A percentile compares a stretch with the other conserved stretches of the same genome.
Evolutionary conservation across 192 early-diverging fungal species (phyloP).

Genomic region (Neocallimastix lanati): DNA sequence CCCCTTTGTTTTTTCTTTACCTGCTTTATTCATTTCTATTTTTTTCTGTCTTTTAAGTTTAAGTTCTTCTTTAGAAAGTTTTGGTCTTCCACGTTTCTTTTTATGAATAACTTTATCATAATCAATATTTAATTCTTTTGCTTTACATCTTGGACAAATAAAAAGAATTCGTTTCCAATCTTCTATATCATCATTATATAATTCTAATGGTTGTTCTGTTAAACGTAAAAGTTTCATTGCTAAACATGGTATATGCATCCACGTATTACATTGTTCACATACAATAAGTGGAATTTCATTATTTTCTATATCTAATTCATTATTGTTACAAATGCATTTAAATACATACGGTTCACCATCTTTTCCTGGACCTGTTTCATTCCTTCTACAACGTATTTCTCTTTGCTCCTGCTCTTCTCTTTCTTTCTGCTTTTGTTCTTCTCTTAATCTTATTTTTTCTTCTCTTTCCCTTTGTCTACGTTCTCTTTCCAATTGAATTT

Average conservation of each 20-base stretch:
- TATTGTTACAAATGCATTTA: slow-evolving; percentile 21
- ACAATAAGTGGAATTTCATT: slow-evolving; percentile 54
- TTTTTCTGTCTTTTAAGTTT: neutral
- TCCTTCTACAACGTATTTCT: neutral
- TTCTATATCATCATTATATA: slow-evolving; percentile 3
- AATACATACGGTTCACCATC: slow-evolving; percentile 17
- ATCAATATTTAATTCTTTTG: neutral
- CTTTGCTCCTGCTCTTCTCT: slow-evolving; percentile 4
- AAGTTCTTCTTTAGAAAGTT: neutral
- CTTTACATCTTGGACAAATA: slow-evolving; percentile 22
- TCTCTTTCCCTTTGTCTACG: slow-evolving; percentile 10
- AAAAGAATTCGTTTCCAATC: slow-evolving; percentile 26
- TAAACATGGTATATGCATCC: slow-evolving; percentile 55
- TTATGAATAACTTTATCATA: neutral
- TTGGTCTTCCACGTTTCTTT: neutral
- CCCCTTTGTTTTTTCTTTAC: neutral
- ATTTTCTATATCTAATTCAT: slow-evolving; percentile 21
- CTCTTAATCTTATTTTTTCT: neutral
- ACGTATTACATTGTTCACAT: slow-evolving; percentile 42
- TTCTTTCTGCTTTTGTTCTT: slow-evolving; percentile 5
- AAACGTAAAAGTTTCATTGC: slow-evolving; percentile 5
- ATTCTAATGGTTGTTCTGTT: neutral
- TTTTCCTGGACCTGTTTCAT: neutral
- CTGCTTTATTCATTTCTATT: no score
- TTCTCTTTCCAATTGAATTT: slow-evolving; percentile 9